Base-by-base conservation (phyloP, 192 early-diverging fungal species). In the Rhizoclosmatium globosum region DNA sequence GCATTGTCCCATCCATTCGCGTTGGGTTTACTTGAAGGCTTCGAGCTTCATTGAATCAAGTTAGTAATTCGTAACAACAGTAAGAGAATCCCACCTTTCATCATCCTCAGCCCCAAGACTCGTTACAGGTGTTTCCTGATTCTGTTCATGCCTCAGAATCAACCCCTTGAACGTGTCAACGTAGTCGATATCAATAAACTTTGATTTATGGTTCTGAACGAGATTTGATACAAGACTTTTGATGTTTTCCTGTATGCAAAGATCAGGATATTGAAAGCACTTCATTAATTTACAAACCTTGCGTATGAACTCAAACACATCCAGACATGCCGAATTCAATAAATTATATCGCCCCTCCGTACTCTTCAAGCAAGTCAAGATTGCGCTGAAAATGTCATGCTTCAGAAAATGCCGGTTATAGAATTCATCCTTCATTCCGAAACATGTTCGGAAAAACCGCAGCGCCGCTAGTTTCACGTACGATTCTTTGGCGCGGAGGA, bases 271-370 rank as follows among this genome's bases (percentile, higher is more conserved):
- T 53, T 4, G 21, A 57, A 68, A 67, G 13, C 48, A 38, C 58
- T 79, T 85, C 23, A 89, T 73, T 97, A 92, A 64, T 97, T 83
- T 66, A 96, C 94, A 64, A 85, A 93, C 93, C 60, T 81, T 87
- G 21, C 91, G 86, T 68, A 98, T 91, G 82, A 90, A 94, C 38
- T 93, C 93, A 76, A 98, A 93, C 53, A 98, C 84, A 68, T 97
- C 95, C 47, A 97, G 87, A 78, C 94, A 97, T 1, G 97, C 93
- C 4, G 96, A 97, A 69, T 96, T 94, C 19, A 96, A 74, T 42
- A 97, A 82, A 73, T 97, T 97, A 67, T 96, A 92, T 47, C 86
- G 87, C 64, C 90, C 88, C 46, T 91, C 83, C 2, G 91, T 92
- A 23, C 87, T 86, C 13, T 89, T 43, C 50, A 94, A 87, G 21